Evolutionary conservation across 352 stramenopile species (phyloP).

Genomic region (Thraustochytrium sp.): DNA sequence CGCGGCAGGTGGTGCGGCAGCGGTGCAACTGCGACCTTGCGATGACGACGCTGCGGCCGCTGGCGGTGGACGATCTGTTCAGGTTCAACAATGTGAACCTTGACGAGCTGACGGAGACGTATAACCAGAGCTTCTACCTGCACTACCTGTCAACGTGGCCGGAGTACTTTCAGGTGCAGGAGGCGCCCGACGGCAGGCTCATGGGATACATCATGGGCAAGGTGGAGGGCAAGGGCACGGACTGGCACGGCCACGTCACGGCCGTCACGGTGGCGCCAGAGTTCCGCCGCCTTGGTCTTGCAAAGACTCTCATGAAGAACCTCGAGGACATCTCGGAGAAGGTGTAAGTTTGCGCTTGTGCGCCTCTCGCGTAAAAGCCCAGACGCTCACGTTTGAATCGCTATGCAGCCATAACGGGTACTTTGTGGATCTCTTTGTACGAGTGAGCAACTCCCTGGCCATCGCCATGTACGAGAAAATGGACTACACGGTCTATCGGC

Average conservation of each 20-base stretch:
- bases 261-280: slow-evolving; percentile 92
- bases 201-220: slow-evolving; percentile 83
- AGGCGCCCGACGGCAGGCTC: slow-evolving; percentile 80
- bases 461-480: slow-evolving; percentile 87
- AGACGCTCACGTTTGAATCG: too few species aligned
- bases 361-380: too few species aligned
- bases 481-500: slow-evolving; percentile 81
- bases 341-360: slow-evolving; percentile 45
- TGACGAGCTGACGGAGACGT: slow-evolving; percentile 92
- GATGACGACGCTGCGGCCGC: slow-evolving; percentile 91
- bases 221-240: slow-evolving; percentile 77
- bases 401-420: slow-evolving; percentile 80
- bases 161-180: slow-evolving; percentile 86
- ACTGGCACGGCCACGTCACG: slow-evolving; percentile 97
- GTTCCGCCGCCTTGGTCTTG: slow-evolving; percentile 69
- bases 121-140: slow-evolving; percentile 95
- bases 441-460: slow-evolving; percentile 84
- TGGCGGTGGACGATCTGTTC: slow-evolving; percentile 92
- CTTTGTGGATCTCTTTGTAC: slow-evolving; percentile 98
- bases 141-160: slow-evolving; percentile 94
- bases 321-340: slow-evolving; percentile 60
- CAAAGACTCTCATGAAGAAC: slow-evolving; percentile 54
- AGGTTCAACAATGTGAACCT: slow-evolving; percentile 98
- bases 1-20: background rate
- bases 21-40: slow-evolving; percentile 45